phyloP scores from a whole-genome alignment of 2,329 filamentous ascomycete genomes.

The Xylaria sp. region DNA sequence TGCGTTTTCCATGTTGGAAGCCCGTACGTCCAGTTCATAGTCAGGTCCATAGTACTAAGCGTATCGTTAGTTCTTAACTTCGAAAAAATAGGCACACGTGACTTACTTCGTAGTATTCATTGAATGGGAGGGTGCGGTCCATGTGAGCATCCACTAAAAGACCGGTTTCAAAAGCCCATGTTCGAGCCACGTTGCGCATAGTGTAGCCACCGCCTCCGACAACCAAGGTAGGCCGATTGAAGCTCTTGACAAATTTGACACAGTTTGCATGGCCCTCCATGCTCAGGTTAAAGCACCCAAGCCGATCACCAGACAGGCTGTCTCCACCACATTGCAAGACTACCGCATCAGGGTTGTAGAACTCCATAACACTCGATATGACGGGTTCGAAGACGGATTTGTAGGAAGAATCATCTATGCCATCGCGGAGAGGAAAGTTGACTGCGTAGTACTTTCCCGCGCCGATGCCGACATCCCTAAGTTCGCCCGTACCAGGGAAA shows the following conservation, averaged over 20 bases:
- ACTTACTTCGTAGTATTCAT: slow-evolving; percentile 87
- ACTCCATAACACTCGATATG: slow-evolving; percentile 85
- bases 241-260: slow-evolving; percentile 89
- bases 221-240: slow-evolving; percentile 86
- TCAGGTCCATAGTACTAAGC: slow-evolving; percentile 87
- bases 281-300: slow-evolving; percentile 97
- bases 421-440: slow-evolving; percentile 91
- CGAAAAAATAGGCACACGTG: slow-evolving; percentile 55
- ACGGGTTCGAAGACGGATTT: slow-evolving; percentile 92
- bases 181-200: slow-evolving; percentile 94
- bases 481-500: slow-evolving; percentile 90
- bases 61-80: slow-evolving; percentile 52
- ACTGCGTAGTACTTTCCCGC: slow-evolving; percentile 89
- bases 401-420: slow-evolving; percentile 90
- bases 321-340: slow-evolving; percentile 97
- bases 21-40: slow-evolving; percentile 88
- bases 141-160: slow-evolving; percentile 86
- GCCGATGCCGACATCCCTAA: slow-evolving; percentile 87
- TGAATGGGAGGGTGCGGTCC: slow-evolving; percentile 86
- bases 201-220: slow-evolving; percentile 97
- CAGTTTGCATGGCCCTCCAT: slow-evolving; percentile 96
- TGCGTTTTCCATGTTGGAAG: slow-evolving; percentile 91
- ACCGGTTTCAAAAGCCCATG: slow-evolving; percentile 97
- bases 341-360: slow-evolving; percentile 89
- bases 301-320: slow-evolving; percentile 89